phyloP scores from a whole-genome alignment of 1,284 basidiomycete species.

The Cerioporus squamosus region DNA sequence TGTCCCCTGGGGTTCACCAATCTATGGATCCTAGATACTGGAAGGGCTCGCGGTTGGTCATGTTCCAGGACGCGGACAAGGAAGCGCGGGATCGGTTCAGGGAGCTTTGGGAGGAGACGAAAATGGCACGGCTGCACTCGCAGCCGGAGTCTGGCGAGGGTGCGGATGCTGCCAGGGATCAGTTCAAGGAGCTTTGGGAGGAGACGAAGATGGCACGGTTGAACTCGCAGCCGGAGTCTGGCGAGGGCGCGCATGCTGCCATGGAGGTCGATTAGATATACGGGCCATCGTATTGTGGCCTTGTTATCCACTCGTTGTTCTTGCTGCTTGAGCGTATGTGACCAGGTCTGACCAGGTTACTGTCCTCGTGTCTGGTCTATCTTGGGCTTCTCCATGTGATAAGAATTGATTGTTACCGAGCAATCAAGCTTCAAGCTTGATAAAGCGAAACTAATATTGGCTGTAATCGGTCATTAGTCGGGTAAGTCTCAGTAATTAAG shows the following conservation, averaged over 20 bases:
- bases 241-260: slow-evolving; percentile 34
- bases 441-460: background rate
- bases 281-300: slow-evolving; percentile 1
- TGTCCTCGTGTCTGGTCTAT: no score
- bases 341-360: background rate
- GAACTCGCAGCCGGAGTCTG: slow-evolving; percentile 5
- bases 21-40: slow-evolving; percentile 64
- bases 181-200: slow-evolving; percentile 27
- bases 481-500: background rate
- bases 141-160: background rate
- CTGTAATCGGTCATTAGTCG: background rate
- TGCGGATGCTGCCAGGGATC: slow-evolving; percentile 44
- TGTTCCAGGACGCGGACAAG: slow-evolving; percentile 62
- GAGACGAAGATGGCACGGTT: slow-evolving; percentile 21
- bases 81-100: slow-evolving; percentile 40
- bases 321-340: slow-evolving; percentile 6
- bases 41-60: slow-evolving; percentile 50
- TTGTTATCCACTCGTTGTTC: background rate
- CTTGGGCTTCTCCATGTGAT: background rate
- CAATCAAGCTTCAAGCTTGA: background rate
- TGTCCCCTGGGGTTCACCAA: slow-evolving; percentile 65
- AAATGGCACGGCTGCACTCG: slow-evolving; percentile 21
- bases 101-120: slow-evolving; percentile 25
- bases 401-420: slow-evolving; percentile 12
- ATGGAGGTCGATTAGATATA: slow-evolving; percentile 18